phyloP scores from a whole-genome alignment of 2,329 filamentous ascomycete species.

The Tolypocladium album region DNA sequence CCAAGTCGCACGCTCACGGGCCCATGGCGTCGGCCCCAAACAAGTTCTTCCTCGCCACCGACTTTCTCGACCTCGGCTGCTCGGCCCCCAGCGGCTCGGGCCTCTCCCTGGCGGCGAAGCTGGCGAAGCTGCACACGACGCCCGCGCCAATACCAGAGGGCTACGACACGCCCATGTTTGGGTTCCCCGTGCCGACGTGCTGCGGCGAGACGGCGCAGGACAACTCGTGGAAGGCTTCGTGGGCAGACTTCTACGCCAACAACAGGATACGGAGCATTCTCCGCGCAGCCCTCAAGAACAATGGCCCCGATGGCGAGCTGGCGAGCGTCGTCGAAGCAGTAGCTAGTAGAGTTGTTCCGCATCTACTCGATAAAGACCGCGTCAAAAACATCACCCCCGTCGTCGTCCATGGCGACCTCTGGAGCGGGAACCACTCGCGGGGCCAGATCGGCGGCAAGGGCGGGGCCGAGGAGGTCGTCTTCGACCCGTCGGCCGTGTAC shows the following conservation, averaged over 20 bases:
- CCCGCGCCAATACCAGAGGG: constrained; percentile 56
- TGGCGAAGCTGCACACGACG: constrained; percentile 69
- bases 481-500: constrained; percentile 72
- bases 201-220: constrained; percentile 79
- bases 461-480: constrained; percentile 63
- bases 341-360: constrained; percentile 56
- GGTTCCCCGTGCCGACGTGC: constrained; percentile 76
- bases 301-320: constrained; percentile 56
- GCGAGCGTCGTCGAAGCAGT: constrained; percentile 53
- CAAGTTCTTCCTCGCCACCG: constrained; percentile 55
- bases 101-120: constrained; percentile 58
- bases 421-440: constrained; percentile 71
- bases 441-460: constrained; percentile 49
- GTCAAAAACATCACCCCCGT: constrained; percentile 61
- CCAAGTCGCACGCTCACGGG: constrained; percentile 65
- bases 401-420: constrained; percentile 84
- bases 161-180: constrained; percentile 55
- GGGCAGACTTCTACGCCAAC: constrained; percentile 80
- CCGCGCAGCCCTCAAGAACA: constrained; percentile 40
- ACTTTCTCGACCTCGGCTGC: constrained; percentile 61
- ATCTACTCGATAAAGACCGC: constrained; percentile 59
- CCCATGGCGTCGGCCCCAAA: constrained; percentile 37
- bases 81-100: constrained; percentile 32
- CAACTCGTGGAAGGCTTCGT: constrained; percentile 61
- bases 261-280: constrained; percentile 60